Evolutionary conservation across 2,329 filamentous ascomycete genomes (phyloP).

Genomic region (Cadophora sp.): DNA sequence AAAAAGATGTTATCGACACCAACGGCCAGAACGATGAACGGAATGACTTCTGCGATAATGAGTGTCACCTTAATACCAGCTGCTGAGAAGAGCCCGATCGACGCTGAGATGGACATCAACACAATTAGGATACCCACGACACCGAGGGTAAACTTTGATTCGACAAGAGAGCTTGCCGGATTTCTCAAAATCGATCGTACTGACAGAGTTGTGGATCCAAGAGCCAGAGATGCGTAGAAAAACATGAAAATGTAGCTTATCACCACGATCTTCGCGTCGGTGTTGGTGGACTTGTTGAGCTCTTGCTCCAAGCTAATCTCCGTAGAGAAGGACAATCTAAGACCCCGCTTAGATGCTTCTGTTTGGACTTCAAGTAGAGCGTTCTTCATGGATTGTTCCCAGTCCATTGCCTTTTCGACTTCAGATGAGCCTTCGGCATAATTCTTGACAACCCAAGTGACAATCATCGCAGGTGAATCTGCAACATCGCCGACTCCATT

Average conservation of each 20-base stretch:
- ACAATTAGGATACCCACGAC: constrained; percentile 94
- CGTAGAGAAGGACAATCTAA: constrained; percentile 91
- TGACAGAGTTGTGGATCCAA: constrained; percentile 86
- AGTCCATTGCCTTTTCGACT: constrained; percentile 81
- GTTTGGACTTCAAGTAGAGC: constrained; percentile 78
- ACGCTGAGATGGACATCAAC: constrained; percentile 95
- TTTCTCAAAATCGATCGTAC: constrained; percentile 80
- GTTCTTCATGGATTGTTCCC: constrained; percentile 80
- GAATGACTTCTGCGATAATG: constrained; percentile 98
- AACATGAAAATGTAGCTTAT: constrained; percentile 99
- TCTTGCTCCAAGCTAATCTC: constrained; percentile 96
- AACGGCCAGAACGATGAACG: constrained; percentile 94
- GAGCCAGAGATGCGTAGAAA: constrained; percentile 89
- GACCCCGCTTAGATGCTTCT: constrained; percentile 78
- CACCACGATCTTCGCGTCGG: constrained; percentile 94
- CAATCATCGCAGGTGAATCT: constrained; percentile 80
- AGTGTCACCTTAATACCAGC: constrained; percentile 91
- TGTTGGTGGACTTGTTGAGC: constrained; percentile 97
- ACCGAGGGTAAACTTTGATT: constrained; percentile 97
- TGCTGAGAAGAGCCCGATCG: constrained; percentile 93
- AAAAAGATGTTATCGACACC: constrained; percentile 99
- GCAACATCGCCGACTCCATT: constrained; percentile 68
- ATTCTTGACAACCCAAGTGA: constrained; percentile 96
- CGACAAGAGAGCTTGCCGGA: constrained; percentile 83
- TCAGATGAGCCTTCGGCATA: constrained; percentile 74